Evolutionary conservation across 2,329 filamentous ascomycete genomes (phyloP).

Genomic region (Lasiodiplodia hormozganensis): DNA sequence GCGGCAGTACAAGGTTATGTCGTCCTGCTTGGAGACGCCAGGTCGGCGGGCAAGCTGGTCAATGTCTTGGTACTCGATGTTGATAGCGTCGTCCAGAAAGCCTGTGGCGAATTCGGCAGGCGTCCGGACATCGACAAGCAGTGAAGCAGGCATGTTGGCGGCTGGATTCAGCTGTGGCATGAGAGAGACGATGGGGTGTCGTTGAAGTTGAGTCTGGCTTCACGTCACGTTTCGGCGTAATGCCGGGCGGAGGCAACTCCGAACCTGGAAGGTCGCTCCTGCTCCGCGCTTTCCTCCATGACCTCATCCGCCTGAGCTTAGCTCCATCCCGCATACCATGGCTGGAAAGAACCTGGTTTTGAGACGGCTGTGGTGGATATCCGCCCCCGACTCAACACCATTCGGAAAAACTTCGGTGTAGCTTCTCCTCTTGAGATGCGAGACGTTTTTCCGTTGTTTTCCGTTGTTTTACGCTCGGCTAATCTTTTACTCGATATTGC

Average conservation of each 20-base stretch:
- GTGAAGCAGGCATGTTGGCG: conserved; percentile 10
- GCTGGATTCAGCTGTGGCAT: not conserved
- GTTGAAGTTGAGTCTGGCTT: not conserved
- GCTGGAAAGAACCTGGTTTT: no score
- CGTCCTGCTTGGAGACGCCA: conserved; percentile 36
- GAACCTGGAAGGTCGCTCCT: not conserved
- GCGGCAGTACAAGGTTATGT: conserved; percentile 48
- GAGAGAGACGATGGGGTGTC: not conserved
- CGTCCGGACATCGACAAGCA: conserved; percentile 47
- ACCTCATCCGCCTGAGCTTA: not conserved
- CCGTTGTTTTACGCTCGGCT: not conserved
- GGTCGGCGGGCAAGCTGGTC: conserved; percentile 33
- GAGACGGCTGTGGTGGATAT: no score
- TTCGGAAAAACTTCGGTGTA: not conserved
- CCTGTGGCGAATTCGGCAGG: conserved; percentile 46
- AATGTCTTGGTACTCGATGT: conserved; percentile 48
- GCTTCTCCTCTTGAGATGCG: not conserved
- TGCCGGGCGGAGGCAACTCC: not conserved
- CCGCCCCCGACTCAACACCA: not conserved
- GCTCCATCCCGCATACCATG: not conserved
- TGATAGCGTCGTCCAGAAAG: conserved; percentile 41
- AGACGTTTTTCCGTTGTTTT: not conserved
- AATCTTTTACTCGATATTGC: not conserved
- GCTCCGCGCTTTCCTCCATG: not conserved
- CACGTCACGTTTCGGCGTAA: not conserved